Conservation (phyloP, 805 yeast species). For the Starmerella sirachaensis region DNA sequence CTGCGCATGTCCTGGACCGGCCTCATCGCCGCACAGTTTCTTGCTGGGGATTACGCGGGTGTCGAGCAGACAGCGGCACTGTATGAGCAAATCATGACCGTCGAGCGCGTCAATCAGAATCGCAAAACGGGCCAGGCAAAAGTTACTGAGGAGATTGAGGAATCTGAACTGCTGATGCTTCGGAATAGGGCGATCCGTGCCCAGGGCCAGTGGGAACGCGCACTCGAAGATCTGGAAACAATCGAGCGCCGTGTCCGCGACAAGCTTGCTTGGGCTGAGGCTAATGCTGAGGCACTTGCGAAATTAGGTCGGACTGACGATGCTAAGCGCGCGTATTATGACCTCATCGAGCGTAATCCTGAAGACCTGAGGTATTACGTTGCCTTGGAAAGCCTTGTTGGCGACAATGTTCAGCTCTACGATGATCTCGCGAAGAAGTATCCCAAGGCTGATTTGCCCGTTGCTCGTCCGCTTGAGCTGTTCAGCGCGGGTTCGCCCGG, state of each 20-base stretch:
- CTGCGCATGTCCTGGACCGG: constrained; percentile 21
- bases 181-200: constrained; percentile 55
- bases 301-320: constrained; percentile 39
- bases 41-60: constrained; percentile 51
- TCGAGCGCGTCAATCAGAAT: constrained; percentile 27
- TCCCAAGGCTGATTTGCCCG: constrained; percentile 75
- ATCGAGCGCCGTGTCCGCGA: constrained; percentile 31
- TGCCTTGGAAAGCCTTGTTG: constrained; percentile 45
- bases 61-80: constrained; percentile 63
- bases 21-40: constrained; percentile 54
- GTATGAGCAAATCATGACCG: constrained; percentile 52
- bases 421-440: constrained; percentile 54
- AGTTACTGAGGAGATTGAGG: constrained; percentile 49
- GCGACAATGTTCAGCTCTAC: constrained; percentile 42
- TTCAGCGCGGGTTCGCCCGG: constrained; percentile 34
- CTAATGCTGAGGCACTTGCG: constrained; percentile 51
- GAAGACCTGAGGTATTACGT: constrained; percentile 58
- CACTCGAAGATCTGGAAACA: constrained; percentile 47
- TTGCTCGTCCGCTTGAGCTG: constrained; percentile 53
- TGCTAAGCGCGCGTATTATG: constrained; percentile 59
- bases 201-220: constrained; percentile 50
- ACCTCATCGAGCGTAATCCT: constrained; percentile 72
- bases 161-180: constrained; percentile 68
- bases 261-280: constrained; percentile 47
- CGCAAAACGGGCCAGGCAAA: constrained; percentile 13